A percentile compares a stretch with the other conserved stretches of the same genome.
phyloP scores from a whole-genome alignment of 805 yeast species.

The Suhomyces faveliae region DNA sequence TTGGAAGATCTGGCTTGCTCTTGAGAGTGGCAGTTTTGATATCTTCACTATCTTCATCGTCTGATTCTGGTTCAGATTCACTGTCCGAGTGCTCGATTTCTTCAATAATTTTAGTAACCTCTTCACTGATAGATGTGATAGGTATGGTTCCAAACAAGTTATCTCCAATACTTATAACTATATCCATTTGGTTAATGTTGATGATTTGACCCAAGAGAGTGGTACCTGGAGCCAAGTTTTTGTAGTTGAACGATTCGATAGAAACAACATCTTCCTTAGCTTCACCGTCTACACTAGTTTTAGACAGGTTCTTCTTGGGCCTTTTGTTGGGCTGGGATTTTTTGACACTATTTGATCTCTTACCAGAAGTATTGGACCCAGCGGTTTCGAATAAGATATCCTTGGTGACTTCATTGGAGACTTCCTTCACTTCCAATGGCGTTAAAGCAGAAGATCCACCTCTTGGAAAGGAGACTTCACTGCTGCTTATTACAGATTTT shows the following conservation, averaged over 20 bases:
- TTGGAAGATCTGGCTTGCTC: constrained; percentile 50
- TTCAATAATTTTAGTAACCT: constrained; percentile 57
- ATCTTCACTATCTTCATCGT: constrained; percentile 34
- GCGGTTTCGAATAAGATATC: constrained; percentile 77
- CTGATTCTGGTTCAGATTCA: constrained; percentile 41
- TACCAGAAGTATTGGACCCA: constrained; percentile 17
- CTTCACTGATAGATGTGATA: constrained; percentile 66
- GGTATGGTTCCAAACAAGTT: constrained; percentile 78
- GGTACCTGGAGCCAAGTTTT: constrained; percentile 67
- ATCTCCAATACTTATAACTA: constrained; percentile 75
- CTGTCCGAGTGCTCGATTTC: constrained; percentile 44
- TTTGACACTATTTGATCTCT: constrained; percentile 27
- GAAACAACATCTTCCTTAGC: constrained; percentile 38
- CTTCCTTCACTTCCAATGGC: constrained; percentile 88
- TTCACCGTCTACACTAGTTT: constrained; percentile 13
- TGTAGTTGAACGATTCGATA: constrained; percentile 62
- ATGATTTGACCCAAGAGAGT: constrained; percentile 73
- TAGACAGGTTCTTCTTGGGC: constrained; percentile 16
- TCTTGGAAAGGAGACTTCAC: constrained; percentile 81
- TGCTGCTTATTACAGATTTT: constrained; percentile 33
- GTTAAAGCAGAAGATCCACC: constrained; percentile 89
- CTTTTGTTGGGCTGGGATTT: constrained; percentile 25
- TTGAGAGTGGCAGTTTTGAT: constrained; percentile 22
- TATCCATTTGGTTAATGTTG: constrained; percentile 57
- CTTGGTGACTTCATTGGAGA: constrained; percentile 85